Conservation (phyloP, 306 rosid species). For the Carpinus viminea region DNA sequence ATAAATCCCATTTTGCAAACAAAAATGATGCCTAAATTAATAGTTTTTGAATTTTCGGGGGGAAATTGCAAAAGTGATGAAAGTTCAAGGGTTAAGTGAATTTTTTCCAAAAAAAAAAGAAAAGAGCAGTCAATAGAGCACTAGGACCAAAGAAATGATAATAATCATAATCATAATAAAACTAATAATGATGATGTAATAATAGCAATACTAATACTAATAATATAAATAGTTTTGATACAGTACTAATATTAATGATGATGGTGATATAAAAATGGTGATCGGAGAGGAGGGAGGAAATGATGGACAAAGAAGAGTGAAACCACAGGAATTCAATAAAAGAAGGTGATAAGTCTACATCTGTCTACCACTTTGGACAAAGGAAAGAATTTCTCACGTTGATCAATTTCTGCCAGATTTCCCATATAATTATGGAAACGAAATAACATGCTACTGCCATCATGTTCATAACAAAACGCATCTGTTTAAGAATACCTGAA, state of each 20-base stretch:
- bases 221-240: too few species aligned
- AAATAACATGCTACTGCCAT: background rate
- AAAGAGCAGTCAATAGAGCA: background rate
- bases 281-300: background rate
- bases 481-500: background rate
- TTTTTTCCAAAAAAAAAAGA: background rate
- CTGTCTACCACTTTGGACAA: background rate
- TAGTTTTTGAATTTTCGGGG: too few species aligned
- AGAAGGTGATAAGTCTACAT: background rate
- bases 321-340: background rate
- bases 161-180: background rate
- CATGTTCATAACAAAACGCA: slow-evolving; percentile 4
- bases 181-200: too few species aligned
- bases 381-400: background rate
- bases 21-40: too few species aligned
- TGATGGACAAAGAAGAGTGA: background rate
- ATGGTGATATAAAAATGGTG: background rate
- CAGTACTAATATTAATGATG: too few species aligned
- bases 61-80: too few species aligned
- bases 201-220: too few species aligned
- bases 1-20: too few species aligned
- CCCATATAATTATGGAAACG: background rate
- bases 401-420: background rate
- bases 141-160: background rate
- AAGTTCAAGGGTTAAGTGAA: too few species aligned